These are phyloP conservation scores for Papiliotrema laurentii DNA, from an alignment of 1,284 basidiomycete genomes.

Conservation along the genomic window DNA sequence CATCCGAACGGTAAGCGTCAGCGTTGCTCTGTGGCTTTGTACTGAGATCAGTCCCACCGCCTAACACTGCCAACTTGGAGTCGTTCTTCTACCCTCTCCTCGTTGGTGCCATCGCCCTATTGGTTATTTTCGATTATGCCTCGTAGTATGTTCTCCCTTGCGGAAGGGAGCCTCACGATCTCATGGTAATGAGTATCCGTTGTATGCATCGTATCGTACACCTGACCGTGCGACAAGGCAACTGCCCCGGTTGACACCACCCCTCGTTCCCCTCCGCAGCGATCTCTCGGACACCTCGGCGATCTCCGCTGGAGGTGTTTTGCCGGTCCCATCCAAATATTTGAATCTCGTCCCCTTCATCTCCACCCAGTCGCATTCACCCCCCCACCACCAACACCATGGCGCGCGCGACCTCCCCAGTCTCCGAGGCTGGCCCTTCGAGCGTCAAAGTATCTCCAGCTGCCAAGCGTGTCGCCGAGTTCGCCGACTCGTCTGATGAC, in stretches of 20 bases:
- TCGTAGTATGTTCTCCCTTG: no score
- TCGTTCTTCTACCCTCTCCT: slow-evolving; percentile 41
- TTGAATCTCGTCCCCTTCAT: not conserved
- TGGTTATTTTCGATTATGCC: slow-evolving; percentile 43
- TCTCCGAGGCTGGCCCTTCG: not conserved
- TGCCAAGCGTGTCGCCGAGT: not conserved
- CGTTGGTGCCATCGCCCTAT: slow-evolving; percentile 39
- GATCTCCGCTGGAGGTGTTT: not conserved
- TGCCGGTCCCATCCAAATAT: not conserved
- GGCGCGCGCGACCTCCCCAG: not conserved
- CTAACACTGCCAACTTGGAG: slow-evolving; percentile 36
- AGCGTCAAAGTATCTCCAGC: not conserved
- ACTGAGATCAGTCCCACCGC: no score
- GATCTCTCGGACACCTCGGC: no score
- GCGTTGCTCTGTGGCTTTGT: no score
- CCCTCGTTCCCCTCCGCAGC: no score
- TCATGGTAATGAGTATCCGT: no score
- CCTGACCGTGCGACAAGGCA: no score
- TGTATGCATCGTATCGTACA: no score
- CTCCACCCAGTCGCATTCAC: no score
- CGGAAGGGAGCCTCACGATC: no score
- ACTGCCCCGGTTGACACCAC: no score
- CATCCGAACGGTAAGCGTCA: no score
- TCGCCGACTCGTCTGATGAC: not conserved
- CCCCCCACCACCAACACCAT: not conserved